Evolutionary conservation across 768 basidiomycete genomes (phyloP), one percentile per base, ranked within the genome.

Genomic region (Tricholomella constricta): DNA sequence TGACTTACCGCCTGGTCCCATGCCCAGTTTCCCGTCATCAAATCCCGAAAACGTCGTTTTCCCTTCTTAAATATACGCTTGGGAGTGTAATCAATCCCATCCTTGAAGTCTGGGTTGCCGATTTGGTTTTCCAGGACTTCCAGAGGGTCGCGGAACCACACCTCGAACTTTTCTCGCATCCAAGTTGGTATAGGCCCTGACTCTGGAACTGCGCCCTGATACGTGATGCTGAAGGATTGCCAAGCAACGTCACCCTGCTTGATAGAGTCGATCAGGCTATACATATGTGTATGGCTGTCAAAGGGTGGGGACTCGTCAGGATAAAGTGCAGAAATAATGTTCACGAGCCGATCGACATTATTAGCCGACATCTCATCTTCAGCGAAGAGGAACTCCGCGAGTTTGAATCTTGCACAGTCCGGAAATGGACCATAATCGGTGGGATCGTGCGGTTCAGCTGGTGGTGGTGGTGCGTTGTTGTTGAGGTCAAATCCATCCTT

Each of bases 231-330:
- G 43, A 70, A 67, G 0, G 54, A 56, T 22, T 68, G 25, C 71
- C 72, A 73, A 0, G 62, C 54, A 9, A 68, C 51, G 23, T 67
- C 63, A 4, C 71, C 65, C 15, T 62, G 35, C 14, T 54, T 27
- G 1, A 62, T 68, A 0, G 49, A 23, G 37, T 73, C 69, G 43
- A 73, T 72, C 0, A 63, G 54, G 1, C 51, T 23, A 31, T 61
- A 61, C 2, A 70, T 20, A 27, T 70, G 53, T 6, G 52, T 43
- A 46, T 62, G 45, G 38, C 62, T 40, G 1, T 43, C 37, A 31
- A 66, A 68, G 0, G 63, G 62, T 4, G 65, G 37, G 6, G 49
- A 29, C 14, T 43, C 44, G 23, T 40, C 25, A 23, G 50, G 49
- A 7, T 37, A 14, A n/a, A 56, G 27, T 20, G 54, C 55, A 2